Base-by-base conservation (phyloP, 169 alveolate species). In the Plasmodium cynomolgi region DNA sequence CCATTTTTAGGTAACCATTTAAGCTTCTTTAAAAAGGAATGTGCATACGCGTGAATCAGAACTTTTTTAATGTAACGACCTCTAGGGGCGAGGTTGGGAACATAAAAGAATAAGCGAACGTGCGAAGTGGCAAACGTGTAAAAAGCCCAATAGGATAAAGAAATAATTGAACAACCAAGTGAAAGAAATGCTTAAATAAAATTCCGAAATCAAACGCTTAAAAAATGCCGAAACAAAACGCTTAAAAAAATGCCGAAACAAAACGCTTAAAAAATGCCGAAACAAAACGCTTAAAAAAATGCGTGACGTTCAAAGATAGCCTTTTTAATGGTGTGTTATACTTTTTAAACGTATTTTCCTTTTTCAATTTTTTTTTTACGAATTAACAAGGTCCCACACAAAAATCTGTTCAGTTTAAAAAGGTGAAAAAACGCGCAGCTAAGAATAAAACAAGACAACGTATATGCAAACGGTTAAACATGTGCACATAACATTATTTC, bases 401-500 rank as follows among this genome's bases (percentile, higher is more conserved):
- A 68, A 68, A 68, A 68, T 68, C 37, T 68, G 37, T 68, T 29
- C 15, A 20, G 34, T 68, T 68, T 68, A 68, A 23, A 68, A 26
- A 68, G 23, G 37, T 68, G n/a, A 0, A 68, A 68, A 68, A 1
- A 29, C 77, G n/a, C 77, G 77, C 5, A 68, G n/a, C 77, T 68
- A 68, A 68, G 39, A 68, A 68, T 68, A 68, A 68, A 68, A 68
- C 77, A 68, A 68, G 77, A 68, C 77, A 68, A 26, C 77, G 37
- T 9, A 68, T 68, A 68, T 9, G 4, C 37, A 68, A 68, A 29
- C 77, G 20, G 37, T 68, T 68, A 68, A 68, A 68, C 13, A 68
- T 68, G n/a, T 68, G 5, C 77, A 68, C 77, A 20, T 68, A 68
- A 11, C 37, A 68, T 68, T 68, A 68, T 68, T 68, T 68, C 37